Conservation (phyloP, 352 stramenopile species). For the Pythium angustatum region DNA sequence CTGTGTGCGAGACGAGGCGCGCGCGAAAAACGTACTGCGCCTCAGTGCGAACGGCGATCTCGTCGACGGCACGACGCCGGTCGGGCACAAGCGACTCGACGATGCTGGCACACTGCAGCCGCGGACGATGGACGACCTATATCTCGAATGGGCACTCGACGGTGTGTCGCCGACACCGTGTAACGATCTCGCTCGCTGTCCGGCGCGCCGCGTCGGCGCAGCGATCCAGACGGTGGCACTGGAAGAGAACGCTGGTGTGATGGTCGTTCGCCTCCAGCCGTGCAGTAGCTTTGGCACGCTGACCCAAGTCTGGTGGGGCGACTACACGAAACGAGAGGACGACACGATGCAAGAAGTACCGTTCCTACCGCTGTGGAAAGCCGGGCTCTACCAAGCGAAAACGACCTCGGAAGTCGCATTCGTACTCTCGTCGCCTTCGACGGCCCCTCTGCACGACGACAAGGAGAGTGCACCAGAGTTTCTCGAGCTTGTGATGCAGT, state of each 20-base stretch:
- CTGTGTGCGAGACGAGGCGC: constrained; percentile 34
- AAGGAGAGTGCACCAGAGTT: constrained; percentile 17
- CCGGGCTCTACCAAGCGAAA: constrained; percentile 55
- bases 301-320: constrained; percentile 66
- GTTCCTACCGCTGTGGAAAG: constrained; percentile 65
- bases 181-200: constrained; percentile 38
- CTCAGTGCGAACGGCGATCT: constrained; percentile 59
- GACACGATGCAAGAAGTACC: constrained; percentile 33
- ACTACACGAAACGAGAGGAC: constrained; percentile 35
- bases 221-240: constrained; percentile 44
- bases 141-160: constrained; percentile 57
- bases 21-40: constrained; percentile 41
- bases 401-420: constrained; percentile 36
- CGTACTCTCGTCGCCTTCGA: constrained; percentile 29
- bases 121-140: constrained; percentile 40
- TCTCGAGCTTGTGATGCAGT: constrained; percentile 63
- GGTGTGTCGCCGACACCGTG: constrained; percentile 48
- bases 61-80: constrained; percentile 35
- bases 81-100: constrained; percentile 28
- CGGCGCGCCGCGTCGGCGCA: constrained; percentile 52
- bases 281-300: constrained; percentile 56
- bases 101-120: constrained; percentile 26
- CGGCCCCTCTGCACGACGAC: background rate
- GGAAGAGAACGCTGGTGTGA: constrained; percentile 47
- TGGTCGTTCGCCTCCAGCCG: constrained; percentile 49